Base-by-base conservation (phyloP, 2,329 filamentous ascomycete species). In the Oidium heveae region DNA sequence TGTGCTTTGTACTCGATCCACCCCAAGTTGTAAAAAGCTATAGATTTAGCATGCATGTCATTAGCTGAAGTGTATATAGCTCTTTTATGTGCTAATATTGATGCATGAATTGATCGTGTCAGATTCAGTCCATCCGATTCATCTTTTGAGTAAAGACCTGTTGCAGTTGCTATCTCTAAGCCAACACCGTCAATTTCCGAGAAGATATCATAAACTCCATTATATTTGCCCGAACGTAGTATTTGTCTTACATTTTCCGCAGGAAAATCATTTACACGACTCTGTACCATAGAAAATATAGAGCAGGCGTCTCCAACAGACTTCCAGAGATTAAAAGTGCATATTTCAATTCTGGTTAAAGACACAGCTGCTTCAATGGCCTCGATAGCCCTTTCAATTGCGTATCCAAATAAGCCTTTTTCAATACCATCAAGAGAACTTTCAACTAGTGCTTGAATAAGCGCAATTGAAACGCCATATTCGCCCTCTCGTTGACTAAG, bases 1-100 rank as follows among this genome's bases (percentile, higher is more conserved):
- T 93, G 85, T 0, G 87, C 84, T 47, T 82, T 77, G 64, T 91
- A 79, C 66, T 98, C 91, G 1, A 86, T 84, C 85, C 88, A 96
- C 44, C 91, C 91, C 18, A 98, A 72, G 63, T 98, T 98, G 68
- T 94, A 98, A 74, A 89, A 91, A 0, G 88, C 86, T n/a, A 96
- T 85, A 1, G 91, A 86, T 67, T 93, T 88, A 3, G 89, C 88
- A 65, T 95, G 85, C 8, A 77, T 66, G 63, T 98, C 88, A 56
- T 80, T 71, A 0, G 79, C 70, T 16, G 82, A 82, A 41, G 80
- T 75, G 60, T 83, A 70, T 15, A 96, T 80, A 8, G 87, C 87
- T 58, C 85, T 77, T 66, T 96, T 98, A 66, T 93, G 85, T 6
- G 86, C 84, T 18, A 96, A 70, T 32, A 96, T 84, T 0, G 83